Evolutionary conservation across 2,329 filamentous ascomycete species (phyloP), one percentile per base, ranked within the genome.

Genomic region (Capronia americana): DNA sequence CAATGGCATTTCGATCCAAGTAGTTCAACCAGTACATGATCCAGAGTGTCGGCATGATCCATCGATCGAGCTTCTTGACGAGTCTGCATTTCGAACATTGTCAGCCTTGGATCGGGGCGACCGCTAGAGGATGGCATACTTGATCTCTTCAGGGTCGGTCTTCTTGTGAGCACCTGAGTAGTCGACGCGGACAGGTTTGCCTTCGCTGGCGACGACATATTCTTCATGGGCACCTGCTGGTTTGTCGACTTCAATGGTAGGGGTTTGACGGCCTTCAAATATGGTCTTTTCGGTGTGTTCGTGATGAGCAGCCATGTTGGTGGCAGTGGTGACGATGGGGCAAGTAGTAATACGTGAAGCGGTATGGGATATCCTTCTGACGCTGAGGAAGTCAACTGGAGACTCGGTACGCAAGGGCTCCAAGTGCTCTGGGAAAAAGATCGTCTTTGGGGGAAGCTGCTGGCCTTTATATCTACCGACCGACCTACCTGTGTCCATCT

Each of bases 81-180:
- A 79, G 70, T 6, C 72, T 73, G 24, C 3, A 8, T 17, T 24
- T 23, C 14, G 20, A 14, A 23, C 10, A 23, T 28, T 23, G 48
- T 51, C 48, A 51, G 48, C 14, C 7, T 51, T 28, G 48, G 5
- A 20, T n/a, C 14, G 6, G 14, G 17, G 17, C 17, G 11, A n/a
- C 17, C 2, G 4, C 17, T 17, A 17, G 38, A 44, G 20, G 23
- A 28, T 23, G 26, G 48, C 17, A 51, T 51, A 51, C 48, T 11
- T 23, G 63, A 78, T 54, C 48, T 81, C 80, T 24, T 75, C 72
- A 0, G 78, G 78, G 41, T 81, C 78, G 3, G 78, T 80, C 69
- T 80, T 80, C 67, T 72, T 74, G 51, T 71, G 73, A 1, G 77
- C 75, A 20, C 79, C 79, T 17, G 79, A 78, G 69, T 79, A 80